Evolutionary conservation across 2,329 filamentous ascomycete genomes (phyloP).

Genomic region (Didymella lethalis): DNA sequence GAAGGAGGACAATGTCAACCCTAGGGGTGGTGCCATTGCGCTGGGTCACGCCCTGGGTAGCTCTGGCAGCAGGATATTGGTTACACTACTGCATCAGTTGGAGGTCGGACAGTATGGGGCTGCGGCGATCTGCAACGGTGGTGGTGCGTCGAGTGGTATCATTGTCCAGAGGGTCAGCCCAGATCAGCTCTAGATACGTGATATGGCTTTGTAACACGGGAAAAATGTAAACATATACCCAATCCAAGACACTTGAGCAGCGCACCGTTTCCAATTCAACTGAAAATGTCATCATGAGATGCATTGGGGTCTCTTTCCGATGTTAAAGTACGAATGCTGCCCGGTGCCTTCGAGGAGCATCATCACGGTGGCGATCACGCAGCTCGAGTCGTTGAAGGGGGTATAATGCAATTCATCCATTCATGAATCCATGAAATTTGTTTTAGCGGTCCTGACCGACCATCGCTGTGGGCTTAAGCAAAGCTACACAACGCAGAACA

Average conservation of each 20-base stretch:
- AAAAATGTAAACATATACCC: constrained; percentile 2
- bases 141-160: constrained; percentile 88
- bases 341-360: neutral
- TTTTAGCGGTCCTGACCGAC: constrained; percentile 37
- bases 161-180: constrained; percentile 78
- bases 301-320: neutral
- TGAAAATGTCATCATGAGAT: neutral
- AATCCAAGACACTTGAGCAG: neutral
- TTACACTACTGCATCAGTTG: constrained; percentile 88
- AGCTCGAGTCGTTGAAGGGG: constrained; percentile 14
- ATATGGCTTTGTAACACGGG: neutral
- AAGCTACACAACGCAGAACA: constrained; percentile 46
- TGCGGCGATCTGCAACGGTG: constrained; percentile 96
- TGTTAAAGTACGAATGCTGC: neutral
- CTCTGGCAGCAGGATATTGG: constrained; percentile 89
- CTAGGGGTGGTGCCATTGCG: constrained; percentile 88
- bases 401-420: constrained; percentile 40
- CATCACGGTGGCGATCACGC: constrained; percentile 7
- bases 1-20: constrained; percentile 81
- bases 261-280: neutral
- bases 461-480: constrained; percentile 28
- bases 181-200: constrained; percentile 30
- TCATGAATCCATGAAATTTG: constrained; percentile 45
- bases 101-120: constrained; percentile 93
- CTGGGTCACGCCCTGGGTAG: constrained; percentile 91